Evolutionary conservation across 2,329 filamentous ascomycete species (phyloP).

Genomic region (Colletotrichum sansevieriae): DNA sequence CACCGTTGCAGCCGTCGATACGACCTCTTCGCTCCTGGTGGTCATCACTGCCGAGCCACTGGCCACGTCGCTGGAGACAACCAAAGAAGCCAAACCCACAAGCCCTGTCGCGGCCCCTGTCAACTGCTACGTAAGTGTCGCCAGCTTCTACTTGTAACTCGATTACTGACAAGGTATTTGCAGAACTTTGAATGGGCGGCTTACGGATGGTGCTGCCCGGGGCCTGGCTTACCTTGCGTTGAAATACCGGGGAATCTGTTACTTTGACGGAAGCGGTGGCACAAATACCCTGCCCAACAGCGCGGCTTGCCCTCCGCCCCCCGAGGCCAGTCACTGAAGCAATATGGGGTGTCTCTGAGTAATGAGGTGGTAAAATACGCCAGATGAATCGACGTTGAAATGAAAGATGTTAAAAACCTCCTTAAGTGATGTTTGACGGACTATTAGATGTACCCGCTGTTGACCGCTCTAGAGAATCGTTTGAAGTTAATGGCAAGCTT

Average conservation of each 20-base stretch:
- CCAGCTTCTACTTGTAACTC: fast-evolving
- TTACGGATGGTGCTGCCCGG: constrained; percentile 27
- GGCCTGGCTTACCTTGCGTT: constrained; percentile 13
- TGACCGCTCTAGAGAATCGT: no score
- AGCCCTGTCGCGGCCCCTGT: constrained; percentile 12
- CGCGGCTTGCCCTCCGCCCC: constrained; percentile 16
- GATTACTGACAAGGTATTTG: fast-evolving
- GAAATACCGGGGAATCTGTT: constrained; percentile 10
- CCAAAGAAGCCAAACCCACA: background rate
- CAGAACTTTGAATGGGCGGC: constrained; percentile 11
- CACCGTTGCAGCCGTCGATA: background rate
- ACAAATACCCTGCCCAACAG: constrained; percentile 18
- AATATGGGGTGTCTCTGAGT: no score
- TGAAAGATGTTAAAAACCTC: no score
- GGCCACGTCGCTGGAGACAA: background rate
- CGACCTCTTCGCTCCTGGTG: background rate
- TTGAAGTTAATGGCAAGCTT: no score
- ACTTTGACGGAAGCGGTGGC: constrained; percentile 21
- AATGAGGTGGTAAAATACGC: no score
- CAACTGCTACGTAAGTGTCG: constrained; percentile 21
- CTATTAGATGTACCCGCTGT: no score
- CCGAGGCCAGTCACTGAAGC: constrained; percentile 1
- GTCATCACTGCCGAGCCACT: constrained; percentile 6
- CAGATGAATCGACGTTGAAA: no score
- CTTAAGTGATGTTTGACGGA: no score